phyloP scores from a whole-genome alignment of 208 protist genomes.

The Acanthamoeba royreba region DNA sequence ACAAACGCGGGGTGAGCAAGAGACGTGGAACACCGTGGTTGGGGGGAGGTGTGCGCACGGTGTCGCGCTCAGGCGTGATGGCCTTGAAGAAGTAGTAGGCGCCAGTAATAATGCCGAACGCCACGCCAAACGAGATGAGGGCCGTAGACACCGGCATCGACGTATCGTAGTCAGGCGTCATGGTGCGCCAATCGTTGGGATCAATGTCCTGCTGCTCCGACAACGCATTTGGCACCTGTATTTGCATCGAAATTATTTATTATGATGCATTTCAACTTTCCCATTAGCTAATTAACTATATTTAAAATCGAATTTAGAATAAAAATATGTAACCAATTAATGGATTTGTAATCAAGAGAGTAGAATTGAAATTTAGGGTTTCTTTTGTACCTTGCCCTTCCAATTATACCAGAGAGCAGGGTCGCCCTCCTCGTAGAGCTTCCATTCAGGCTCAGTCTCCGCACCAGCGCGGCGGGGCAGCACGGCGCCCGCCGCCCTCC shows the following conservation, averaged over 20 bases:
- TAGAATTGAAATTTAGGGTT: no score
- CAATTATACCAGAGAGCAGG: neutral
- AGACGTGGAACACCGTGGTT: neutral
- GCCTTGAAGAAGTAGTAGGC: constrained; percentile 25
- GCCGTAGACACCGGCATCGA: neutral
- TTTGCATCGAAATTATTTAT: no score
- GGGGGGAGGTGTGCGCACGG: neutral
- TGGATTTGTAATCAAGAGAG: no score
- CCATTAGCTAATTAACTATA: no score
- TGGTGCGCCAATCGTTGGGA: constrained; percentile 18
- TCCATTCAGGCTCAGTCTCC: constrained; percentile 41
- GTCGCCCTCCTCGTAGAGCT: neutral
- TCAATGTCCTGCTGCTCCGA: constrained; percentile 19
- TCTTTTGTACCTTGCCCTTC: constrained; percentile 41
- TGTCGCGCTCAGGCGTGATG: neutral
- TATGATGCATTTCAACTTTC: no score
- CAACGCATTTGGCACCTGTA: neutral
- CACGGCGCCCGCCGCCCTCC: neutral
- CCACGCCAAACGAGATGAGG: neutral
- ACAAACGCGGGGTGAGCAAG: neutral
- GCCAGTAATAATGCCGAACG: neutral
- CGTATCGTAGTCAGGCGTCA: constrained; percentile 26
- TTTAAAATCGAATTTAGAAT: no score
- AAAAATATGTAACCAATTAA: neutral
- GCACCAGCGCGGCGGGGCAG: constrained; percentile 1